Evolutionary conservation across 805 yeast species (phyloP), one percentile per base, ranked within the genome.

Genomic region (Blastobotrys muscicola): DNA sequence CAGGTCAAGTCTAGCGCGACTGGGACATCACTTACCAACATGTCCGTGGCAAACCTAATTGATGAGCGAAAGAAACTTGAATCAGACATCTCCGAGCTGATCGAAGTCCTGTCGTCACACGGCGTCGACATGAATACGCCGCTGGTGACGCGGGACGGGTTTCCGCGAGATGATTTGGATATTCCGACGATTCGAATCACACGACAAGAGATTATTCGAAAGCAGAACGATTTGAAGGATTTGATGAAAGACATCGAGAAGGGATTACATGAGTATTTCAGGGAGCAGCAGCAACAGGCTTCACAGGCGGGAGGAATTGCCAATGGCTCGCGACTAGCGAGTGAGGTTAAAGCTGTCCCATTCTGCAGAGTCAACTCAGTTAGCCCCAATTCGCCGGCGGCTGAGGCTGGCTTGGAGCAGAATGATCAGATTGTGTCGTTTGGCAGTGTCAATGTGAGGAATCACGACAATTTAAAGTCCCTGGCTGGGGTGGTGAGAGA

Each of bases 111-210:
- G 62, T 68, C 8, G 77, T 69, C 2, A 45, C 75, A 76, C 49
- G 62, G 68, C 9, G 77, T 69, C 3, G 79, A 74, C 50, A 78
- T 85, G 85, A 60, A 71, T 16, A 79, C 89, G 1, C 68, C 78
- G 0, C 61, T 90, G 45, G 62, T 84, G 2, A 75, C 82, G 0
- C 46, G 54, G 0, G 95, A 90, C 55, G 96, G 97, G 14, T 90
- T 75, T 54, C 98, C 98, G 0, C 66, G 97, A 36, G 60, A 68
- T 12, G 97, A 90, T 56, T 71, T 90, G 23, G 94, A 90, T 54
- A 82, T 90, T 3, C 76, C 86, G 2, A 73, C 72, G 41, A 53
- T 86, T 9, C 66, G 95, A 42, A 59, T 73, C 8, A 57, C 79
- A 1, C 65, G 96, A 46, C 72, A 78, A 8, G 74, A 72, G 54